Evolutionary conservation across 1,139 yeast genomes (phyloP), one percentile per base, ranked within the genome.

Genomic region (Taiozyma sp.): DNA sequence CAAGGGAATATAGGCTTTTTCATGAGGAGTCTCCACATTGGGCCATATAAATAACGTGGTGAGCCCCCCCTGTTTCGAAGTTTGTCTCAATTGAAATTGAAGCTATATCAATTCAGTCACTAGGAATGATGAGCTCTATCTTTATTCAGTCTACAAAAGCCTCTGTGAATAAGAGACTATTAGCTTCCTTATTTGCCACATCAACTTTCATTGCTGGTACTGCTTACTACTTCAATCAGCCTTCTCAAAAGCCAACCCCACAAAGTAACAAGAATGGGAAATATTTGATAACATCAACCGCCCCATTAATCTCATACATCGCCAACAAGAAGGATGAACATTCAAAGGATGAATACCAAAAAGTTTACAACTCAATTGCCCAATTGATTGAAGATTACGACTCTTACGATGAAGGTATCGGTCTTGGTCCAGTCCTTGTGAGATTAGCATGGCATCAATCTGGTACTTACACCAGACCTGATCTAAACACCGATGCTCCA

Each of bases 331-430:
- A 45, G 12, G 39, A 44, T 13, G 51, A 53, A 8, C 59, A 61
- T n/a, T 56, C 58, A 10, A 40, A 49, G 48, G 73, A 73, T 16
- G 90, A 87, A 57, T 90, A 86, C 70, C 96, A 89, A 69, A 68
- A 81, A 32, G 82, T 92, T 42, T 88, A 89, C 66, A 88, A 89
- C 62, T 93, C 82, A 40, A 90, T 92, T 68, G 90, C 93, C 8
- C 68, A 74, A 48, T 84, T 87, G 59, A 70, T 93, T 43, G 80
- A 83, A 55, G 90, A 87, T 40, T 83, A 85, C 52, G 95, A 83
- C 62, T 96, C 87, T 56, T 84, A 79, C 62, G 95, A 87, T 65
- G 81, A 76, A 50, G 87, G 86, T 49, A 78, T 80, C 48, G 90
- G 92, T 13, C 81, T 81, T 63, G 91, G 87, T 32, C 85, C 84